Percentiles rank a stretch among this genome's conserved stretches.
Conservation (phyloP, 2,329 filamentous ascomycete genomes). For the Elsinoe fawcettii region DNA sequence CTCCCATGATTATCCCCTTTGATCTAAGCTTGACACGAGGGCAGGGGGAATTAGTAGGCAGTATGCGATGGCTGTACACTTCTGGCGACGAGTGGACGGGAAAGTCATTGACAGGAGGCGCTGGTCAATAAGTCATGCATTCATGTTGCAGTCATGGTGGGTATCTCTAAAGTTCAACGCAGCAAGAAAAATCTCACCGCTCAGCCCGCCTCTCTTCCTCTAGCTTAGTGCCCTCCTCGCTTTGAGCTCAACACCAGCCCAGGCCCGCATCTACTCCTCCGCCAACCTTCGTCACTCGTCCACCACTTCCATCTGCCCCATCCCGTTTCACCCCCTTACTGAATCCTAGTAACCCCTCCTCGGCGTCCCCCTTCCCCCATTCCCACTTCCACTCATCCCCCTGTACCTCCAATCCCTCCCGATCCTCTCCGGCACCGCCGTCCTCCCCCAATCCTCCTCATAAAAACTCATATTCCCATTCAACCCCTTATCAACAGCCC, state of each 20-base stretch:
- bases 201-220: background rate
- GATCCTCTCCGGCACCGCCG: conserved; percentile 29
- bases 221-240: background rate
- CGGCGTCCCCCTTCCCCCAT: background rate
- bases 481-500: conserved; percentile 32
- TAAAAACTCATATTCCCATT: conserved; percentile 37
- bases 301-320: background rate
- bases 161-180: background rate
- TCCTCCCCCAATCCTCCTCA: conserved; percentile 30
- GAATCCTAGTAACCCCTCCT: background rate
- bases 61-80: no score
- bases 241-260: no score
- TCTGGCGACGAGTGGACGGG: no score
- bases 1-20: no score
- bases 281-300: background rate
- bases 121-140: no score
- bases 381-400: conserved; percentile 20
- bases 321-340: background rate
- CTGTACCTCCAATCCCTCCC: conserved; percentile 32
- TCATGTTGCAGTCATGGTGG: background rate
- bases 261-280: background rate
- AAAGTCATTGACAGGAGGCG: no score
- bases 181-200: background rate
- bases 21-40: no score
- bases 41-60: no score